Conservation (phyloP, 1,139 yeast species). For the Lodderomyces orthopsilosis region DNA sequence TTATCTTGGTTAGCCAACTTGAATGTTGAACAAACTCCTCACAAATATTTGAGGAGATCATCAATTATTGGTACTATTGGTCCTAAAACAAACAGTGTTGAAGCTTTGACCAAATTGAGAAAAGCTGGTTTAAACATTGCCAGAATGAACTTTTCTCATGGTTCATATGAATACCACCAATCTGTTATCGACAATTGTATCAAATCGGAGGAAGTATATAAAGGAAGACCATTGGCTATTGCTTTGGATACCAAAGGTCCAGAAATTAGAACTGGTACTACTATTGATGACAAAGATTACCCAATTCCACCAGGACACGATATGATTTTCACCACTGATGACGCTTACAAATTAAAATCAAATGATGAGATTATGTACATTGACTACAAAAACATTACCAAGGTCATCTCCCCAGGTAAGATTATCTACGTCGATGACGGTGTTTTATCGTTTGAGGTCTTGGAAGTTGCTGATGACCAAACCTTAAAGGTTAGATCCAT, state of each 20-base stretch:
- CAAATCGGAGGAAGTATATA: conserved; percentile 83
- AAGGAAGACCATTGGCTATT: conserved; percentile 96
- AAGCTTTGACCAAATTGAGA: conserved; percentile 81
- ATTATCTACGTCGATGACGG: conserved; percentile 96
- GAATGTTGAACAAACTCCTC: conserved; percentile 76
- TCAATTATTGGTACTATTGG: conserved; percentile 98
- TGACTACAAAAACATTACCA: conserved; percentile 95
- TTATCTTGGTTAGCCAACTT: conserved; percentile 78
- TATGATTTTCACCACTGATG: conserved; percentile 92
- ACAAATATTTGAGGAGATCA: conserved; percentile 85
- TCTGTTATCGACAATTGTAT: conserved; percentile 94
- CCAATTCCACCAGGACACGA: conserved; percentile 84
- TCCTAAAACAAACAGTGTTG: conserved; percentile 93
- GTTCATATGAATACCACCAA: conserved; percentile 95
- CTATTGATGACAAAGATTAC: conserved; percentile 72
- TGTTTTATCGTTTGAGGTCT: conserved; percentile 90
- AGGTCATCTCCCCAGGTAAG: conserved; percentile 83
- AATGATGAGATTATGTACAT: conserved; percentile 81
- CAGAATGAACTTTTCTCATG: conserved; percentile 99
- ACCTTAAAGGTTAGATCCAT: conserved; percentile 85
- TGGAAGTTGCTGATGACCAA: conserved; percentile 71
- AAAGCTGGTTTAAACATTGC: conserved; percentile 97
- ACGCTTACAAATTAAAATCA: conserved; percentile 64
- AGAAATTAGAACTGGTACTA: conserved; percentile 98
- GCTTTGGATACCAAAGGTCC: conserved; percentile 99